Evolutionary conservation across 768 basidiomycete genomes (phyloP).

Genomic region (Lactarius psammicola): DNA sequence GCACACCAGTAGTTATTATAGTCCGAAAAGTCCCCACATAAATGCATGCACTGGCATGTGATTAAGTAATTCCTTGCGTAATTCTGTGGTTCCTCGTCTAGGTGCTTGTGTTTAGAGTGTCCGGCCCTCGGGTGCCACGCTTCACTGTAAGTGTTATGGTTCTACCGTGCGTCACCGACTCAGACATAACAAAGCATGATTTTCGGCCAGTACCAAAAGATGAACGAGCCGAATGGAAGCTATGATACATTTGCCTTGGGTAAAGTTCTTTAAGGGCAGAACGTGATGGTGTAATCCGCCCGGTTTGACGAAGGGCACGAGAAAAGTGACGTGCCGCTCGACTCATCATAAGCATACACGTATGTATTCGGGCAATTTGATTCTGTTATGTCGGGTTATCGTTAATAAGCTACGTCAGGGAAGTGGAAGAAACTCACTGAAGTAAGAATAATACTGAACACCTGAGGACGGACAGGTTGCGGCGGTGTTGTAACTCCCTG

Average conservation of each 20-base stretch:
- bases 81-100: too few species aligned
- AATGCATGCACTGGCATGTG: too few species aligned
- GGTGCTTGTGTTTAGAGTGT: too few species aligned
- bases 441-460: conserved; percentile 38
- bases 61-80: too few species aligned
- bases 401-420: neutral
- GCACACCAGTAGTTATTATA: too few species aligned
- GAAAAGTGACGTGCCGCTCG: conserved; percentile 41
- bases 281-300: conserved; percentile 47
- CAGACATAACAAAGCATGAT: too few species aligned
- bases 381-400: conserved; percentile 34
- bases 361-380: conserved; percentile 47
- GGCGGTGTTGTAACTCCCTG: conserved; percentile 51
- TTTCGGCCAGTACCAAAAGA: neutral
- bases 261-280: conserved; percentile 38
- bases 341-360: conserved; percentile 53
- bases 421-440: neutral
- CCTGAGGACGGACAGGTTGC: conserved; percentile 54
- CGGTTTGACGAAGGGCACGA: conserved; percentile 39
- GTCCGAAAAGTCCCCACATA: too few species aligned
- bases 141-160: too few species aligned
- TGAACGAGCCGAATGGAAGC: neutral
- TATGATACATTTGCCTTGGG: neutral
- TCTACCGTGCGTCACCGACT: too few species aligned
- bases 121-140: too few species aligned